These are phyloP conservation scores for Dendryphion nanum DNA, from an alignment of 2,329 filamentous ascomycete genomes.

Conservation along the genomic window DNA sequence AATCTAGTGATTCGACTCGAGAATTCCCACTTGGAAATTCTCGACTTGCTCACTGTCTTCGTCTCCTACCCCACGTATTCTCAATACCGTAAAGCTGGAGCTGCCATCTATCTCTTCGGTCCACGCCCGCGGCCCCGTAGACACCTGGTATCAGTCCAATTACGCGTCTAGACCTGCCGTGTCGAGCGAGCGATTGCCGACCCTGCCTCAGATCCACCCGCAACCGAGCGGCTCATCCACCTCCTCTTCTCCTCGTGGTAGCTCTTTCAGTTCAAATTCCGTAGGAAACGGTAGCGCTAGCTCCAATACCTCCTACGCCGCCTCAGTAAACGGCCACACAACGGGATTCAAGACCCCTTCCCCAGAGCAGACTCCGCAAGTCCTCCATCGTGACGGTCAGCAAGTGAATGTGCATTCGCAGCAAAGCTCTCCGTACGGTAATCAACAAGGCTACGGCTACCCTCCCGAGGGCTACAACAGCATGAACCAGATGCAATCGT, in stretches of 20 bases:
- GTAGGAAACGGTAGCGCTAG: constrained; percentile 50
- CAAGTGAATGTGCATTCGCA: constrained; percentile 38
- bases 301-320: constrained; percentile 57
- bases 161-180: constrained; percentile 62
- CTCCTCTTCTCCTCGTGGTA: constrained; percentile 72
- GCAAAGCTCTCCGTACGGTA: constrained; percentile 40
- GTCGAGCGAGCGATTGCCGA: constrained; percentile 73
- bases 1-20: no score
- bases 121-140: constrained; percentile 74
- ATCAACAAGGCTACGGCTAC: constrained; percentile 40
- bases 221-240: constrained; percentile 60
- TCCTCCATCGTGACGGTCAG: constrained; percentile 34
- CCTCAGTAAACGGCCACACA: constrained; percentile 51
- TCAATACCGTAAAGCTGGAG: constrained; percentile 87
- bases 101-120: constrained; percentile 82
- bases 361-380: constrained; percentile 59
- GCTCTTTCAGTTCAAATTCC: constrained; percentile 65
- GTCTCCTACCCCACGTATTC: constrained; percentile 8
- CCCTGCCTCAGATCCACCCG: constrained; percentile 65
- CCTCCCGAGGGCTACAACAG: constrained; percentile 42
- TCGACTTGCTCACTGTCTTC: no score
- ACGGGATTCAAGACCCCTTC: constrained; percentile 75
- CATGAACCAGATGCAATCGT: constrained; percentile 82
- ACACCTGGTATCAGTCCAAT: constrained; percentile 70
- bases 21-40: no score